Conservation (phyloP, 1,139 yeast genomes). For the Pichia sp. region DNA sequence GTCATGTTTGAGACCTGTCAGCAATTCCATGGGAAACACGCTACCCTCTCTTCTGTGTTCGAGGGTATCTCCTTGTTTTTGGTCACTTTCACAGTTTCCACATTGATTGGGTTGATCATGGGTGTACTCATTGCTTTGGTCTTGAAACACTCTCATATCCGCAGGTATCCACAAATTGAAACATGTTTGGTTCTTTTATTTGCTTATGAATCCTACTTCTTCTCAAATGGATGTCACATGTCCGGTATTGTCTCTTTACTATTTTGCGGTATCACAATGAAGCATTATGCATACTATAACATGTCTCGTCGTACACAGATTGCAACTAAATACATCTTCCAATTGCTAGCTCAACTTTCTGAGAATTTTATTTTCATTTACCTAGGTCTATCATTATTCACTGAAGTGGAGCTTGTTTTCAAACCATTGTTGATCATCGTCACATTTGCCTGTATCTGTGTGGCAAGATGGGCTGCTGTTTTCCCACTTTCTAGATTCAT, state of each 20-base stretch:
- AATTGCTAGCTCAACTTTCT: slow-evolving; percentile 85
- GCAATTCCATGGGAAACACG: slow-evolving; percentile 83
- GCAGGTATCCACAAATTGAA: slow-evolving; percentile 94
- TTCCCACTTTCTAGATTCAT: slow-evolving; percentile 85
- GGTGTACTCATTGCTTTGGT: slow-evolving; percentile 88
- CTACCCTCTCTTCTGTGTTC: slow-evolving; percentile 69
- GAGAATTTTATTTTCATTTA: slow-evolving; percentile 97
- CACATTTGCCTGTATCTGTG: slow-evolving; percentile 83
- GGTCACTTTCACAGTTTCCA: slow-evolving; percentile 90
- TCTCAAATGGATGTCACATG: slow-evolving; percentile 99
- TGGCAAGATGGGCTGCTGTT: slow-evolving; percentile 96
- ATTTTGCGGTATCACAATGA: slow-evolving; percentile 93
- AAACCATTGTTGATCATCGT: slow-evolving; percentile 89
- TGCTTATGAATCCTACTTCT: slow-evolving; percentile 95
- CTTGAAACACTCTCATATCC: slow-evolving; percentile 84
- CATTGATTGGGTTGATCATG: slow-evolving; percentile 79
- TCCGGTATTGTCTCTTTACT: slow-evolving; percentile 93
- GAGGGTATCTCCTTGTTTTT: slow-evolving; percentile 92
- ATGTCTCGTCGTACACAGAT: slow-evolving; percentile 97
- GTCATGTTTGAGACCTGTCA: slow-evolving; percentile 99
- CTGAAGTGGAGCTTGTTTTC: slow-evolving; percentile 92
- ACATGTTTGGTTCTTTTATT: slow-evolving; percentile 84
- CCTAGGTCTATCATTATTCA: slow-evolving; percentile 86
- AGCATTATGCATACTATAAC: slow-evolving; percentile 94
- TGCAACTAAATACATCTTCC: slow-evolving; percentile 92